Conservation (phyloP, 1,139 yeast species). For the Suhomyces ambrosiae region DNA sequence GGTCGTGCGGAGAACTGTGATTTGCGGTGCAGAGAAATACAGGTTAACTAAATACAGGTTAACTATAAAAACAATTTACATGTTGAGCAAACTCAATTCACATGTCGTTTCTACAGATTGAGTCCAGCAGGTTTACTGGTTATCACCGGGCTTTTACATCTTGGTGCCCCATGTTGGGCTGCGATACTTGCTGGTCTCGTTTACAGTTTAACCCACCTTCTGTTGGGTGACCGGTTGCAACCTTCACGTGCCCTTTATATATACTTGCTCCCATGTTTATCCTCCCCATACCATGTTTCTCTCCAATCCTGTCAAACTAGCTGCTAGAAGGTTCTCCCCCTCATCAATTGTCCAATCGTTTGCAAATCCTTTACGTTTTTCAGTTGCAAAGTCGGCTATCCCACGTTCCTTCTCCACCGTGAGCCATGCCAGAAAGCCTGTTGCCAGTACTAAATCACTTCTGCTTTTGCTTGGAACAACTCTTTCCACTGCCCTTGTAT, state of each 20-base stretch:
- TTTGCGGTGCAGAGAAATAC: too few species aligned
- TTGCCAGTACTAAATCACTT: conserved; percentile 6
- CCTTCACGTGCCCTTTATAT: conserved; percentile 9
- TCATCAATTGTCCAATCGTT: conserved; percentile 2
- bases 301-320: conserved; percentile 10
- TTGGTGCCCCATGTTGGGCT: too few species aligned
- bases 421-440: too few species aligned
- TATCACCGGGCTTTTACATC: too few species aligned
- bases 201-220: neutral
- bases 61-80: too few species aligned
- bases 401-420: conserved; percentile 5
- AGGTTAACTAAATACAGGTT: too few species aligned
- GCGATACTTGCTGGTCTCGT: too few species aligned
- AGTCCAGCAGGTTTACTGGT: too few species aligned
- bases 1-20: too few species aligned
- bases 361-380: conserved; percentile 1
- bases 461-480: conserved; percentile 12
- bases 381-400: conserved; percentile 1
- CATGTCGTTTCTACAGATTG: too few species aligned
- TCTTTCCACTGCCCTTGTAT: conserved; percentile 6
- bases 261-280: conserved; percentile 7
- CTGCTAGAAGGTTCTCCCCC: conserved; percentile 4
- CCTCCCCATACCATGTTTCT: conserved; percentile 9
- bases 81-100: too few species aligned
- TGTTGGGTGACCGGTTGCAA: conserved; percentile 3